Evolutionary conservation across 176 grass and related monocot genomes (phyloP), one percentile per base, ranked within the genome.

Genomic region (Urochloa ruziziensis): DNA sequence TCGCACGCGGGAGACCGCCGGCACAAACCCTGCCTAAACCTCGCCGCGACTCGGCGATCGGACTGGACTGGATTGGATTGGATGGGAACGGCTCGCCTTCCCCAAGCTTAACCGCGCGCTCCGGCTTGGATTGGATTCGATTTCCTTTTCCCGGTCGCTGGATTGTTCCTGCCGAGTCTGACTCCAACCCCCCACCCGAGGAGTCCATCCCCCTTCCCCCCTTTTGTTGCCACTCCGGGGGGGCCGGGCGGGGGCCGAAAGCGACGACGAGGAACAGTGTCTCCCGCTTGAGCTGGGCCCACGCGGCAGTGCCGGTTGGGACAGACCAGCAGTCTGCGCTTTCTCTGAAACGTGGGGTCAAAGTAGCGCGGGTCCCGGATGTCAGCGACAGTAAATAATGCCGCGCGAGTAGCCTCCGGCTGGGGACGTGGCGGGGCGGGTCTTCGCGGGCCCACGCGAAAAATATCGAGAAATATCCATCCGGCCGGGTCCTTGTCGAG

Each of bases 281-380:
- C 4, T 4, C 1, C 1, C n/a, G n/a, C n/a, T n/a, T 2, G 1
- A 10, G 17, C 2, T 0, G 59, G 77, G 59, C 85, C 69, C 69
- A 23, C 77, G 6, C 30, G n/a, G n/a, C n/a, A n/a, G n/a, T n/a
- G n/a, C n/a, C n/a, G n/a, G n/a, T n/a, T n/a, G n/a, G n/a, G n/a
- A n/a, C n/a, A n/a, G n/a, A n/a, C n/a, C n/a, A n/a, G n/a, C n/a
- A n/a, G n/a, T n/a, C n/a, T n/a, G n/a, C n/a, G n/a, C n/a, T 0
- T 0, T 8, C 23, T 0, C 74, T 66, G 58, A n/a, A 5, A 25
- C 0, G n/a, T 36, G 37, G 29, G 68, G 24, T 1, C 58, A 0
- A 4, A 0, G 0, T 0, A 0, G 0, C 0, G 0, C 0, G 1
- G 77, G 35, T 0, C 46, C 69, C 1, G 21, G 14, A 0, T 29